These are phyloP conservation scores for Cyberlindnera sargentensis DNA, from an alignment of 805 yeast species.

Conservation along the genomic window DNA sequence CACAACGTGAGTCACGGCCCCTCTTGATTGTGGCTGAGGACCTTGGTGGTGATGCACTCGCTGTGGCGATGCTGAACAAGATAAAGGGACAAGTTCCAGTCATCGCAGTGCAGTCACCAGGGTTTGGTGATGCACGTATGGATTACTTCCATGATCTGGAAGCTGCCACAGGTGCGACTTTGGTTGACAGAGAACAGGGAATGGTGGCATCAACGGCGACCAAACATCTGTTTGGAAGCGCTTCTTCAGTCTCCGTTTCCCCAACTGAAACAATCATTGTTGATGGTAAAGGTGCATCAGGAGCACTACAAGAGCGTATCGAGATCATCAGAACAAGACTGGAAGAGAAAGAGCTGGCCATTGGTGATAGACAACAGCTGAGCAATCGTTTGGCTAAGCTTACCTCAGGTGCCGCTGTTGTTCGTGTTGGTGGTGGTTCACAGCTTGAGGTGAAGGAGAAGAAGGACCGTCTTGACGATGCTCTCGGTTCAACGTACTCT, in stretches of 20 bases:
- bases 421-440: conserved; percentile 94
- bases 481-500: conserved; percentile 96
- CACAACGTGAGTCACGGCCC: conserved; percentile 91
- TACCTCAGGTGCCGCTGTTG: conserved; percentile 97
- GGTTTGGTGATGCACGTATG: conserved; percentile 98
- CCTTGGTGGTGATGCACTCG: conserved; percentile 96
- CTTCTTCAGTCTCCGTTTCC: conserved; percentile 87
- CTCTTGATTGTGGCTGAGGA: conserved; percentile 91
- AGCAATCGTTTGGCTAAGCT: conserved; percentile 97
- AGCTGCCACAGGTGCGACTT: conserved; percentile 87
- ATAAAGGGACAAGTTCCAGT: conserved; percentile 98
- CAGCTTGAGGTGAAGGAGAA: conserved; percentile 99
- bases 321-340: conserved; percentile 87
- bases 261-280: conserved; percentile 93
- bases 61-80: conserved; percentile 95
- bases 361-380: conserved; percentile 90
- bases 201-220: conserved; percentile 94
- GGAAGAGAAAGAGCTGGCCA: conserved; percentile 56
- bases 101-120: conserved; percentile 97
- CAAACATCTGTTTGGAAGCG: conserved; percentile 80
- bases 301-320: conserved; percentile 73
- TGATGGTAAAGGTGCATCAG: conserved; percentile 88
- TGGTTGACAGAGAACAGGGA: conserved; percentile 83
- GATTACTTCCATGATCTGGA: conserved; percentile 95
- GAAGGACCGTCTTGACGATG: conserved; percentile 98